Evolutionary conservation across 306 rosid species (phyloP).

Genomic region (Coriaria nepalensis): DNA sequence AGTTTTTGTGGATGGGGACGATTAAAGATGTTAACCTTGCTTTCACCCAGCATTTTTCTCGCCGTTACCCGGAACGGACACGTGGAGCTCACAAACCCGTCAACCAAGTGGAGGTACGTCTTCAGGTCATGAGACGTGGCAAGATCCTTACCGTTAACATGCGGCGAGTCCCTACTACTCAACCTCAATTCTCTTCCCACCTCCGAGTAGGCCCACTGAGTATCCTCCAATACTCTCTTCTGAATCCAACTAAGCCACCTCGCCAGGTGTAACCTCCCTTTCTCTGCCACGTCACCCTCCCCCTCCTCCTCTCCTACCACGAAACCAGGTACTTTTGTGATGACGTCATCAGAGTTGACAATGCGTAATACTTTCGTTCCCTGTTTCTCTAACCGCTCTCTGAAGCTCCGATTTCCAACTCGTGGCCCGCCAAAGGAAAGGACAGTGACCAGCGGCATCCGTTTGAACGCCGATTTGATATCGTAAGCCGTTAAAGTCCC

Average conservation of each 20-base stretch:
- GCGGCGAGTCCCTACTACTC: conserved; percentile 48
- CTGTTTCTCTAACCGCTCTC: conserved; percentile 23
- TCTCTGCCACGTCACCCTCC: conserved; percentile 1
- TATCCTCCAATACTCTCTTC: conserved; percentile 29
- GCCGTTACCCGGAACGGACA: conserved; percentile 52
- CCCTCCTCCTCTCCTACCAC: conserved; percentile 14
- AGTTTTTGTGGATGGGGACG: too few relatives aligned
- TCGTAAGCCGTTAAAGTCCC: conserved; percentile 36
- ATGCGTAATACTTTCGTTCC: conserved; percentile 49
- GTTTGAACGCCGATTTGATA: conserved; percentile 17
- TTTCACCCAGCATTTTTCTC: conserved; percentile 17
- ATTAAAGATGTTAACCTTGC: too few relatives aligned
- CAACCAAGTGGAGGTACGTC: conserved; percentile 58
- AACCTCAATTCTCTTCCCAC: conserved; percentile 61
- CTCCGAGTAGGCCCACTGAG: conserved; percentile 54
- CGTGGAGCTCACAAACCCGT: conserved; percentile 44
- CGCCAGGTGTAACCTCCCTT: conserved; percentile 2
- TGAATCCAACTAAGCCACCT: conserved; percentile 33
- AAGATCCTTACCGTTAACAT: conserved; percentile 25
- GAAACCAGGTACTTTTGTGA: conserved; percentile 56
- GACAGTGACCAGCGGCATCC: conserved; percentile 41
- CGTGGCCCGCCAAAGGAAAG: conserved; percentile 75
- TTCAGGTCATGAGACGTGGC: conserved; percentile 64
- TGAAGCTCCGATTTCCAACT: conserved; percentile 49
- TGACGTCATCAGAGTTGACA: conserved; percentile 53